Conservation (phyloP, 164 flowering plant species). For the Nelumbo lutea region DNA sequence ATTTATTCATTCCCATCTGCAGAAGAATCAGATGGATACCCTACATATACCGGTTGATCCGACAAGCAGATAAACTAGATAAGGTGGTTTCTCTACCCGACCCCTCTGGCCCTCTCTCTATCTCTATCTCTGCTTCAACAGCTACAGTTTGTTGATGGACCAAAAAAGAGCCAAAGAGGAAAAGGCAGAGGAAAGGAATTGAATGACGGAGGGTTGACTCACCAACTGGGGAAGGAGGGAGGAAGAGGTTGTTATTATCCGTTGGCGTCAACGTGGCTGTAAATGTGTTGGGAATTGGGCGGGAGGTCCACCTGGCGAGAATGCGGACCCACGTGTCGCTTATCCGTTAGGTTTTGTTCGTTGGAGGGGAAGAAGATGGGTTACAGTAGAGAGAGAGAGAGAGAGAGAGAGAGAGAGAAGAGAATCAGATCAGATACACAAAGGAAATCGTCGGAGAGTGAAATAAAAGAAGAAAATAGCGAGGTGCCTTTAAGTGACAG, state of each 20-base stretch:
- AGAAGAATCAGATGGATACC: too few relatives aligned
- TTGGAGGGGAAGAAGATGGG: neutral
- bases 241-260: constrained; percentile 5
- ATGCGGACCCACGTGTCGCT: constrained; percentile 4
- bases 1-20: too few relatives aligned
- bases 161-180: neutral
- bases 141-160: neutral
- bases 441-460: neutral
- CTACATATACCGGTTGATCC: neutral
- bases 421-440: neutral
- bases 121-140: neutral
- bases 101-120: neutral
- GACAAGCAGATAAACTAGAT: neutral
- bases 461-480: neutral
- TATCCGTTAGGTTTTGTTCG: neutral
- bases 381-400: neutral
- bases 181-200: neutral
- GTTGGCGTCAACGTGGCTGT: neutral
- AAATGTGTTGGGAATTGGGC: constrained; percentile 4
- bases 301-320: neutral
- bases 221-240: neutral
- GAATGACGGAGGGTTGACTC: neutral
- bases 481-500: constrained; percentile 13
- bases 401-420: neutral
- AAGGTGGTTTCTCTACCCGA: neutral